phyloP scores from a whole-genome alignment of 2,329 filamentous ascomycete species.

The Colletotrichum godetiae region DNA sequence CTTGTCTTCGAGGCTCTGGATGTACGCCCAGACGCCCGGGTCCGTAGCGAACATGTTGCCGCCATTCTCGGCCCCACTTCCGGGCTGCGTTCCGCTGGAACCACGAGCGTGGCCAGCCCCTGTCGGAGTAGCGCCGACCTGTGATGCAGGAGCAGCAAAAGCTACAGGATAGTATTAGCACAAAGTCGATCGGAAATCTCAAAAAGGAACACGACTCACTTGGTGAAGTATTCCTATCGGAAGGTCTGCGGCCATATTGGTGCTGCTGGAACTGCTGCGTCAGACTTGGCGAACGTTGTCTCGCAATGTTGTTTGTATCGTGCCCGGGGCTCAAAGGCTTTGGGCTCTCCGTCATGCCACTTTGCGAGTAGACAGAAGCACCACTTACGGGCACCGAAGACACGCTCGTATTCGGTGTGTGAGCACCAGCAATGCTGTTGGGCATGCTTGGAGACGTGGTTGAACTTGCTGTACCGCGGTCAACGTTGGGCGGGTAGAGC shows the following conservation, averaged over 20 bases:
- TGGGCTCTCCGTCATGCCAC: slow-evolving; percentile 85
- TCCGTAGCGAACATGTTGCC: slow-evolving; percentile 75
- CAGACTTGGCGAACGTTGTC: slow-evolving; percentile 74
- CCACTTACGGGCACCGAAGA: slow-evolving; percentile 59
- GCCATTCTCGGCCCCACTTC: slow-evolving; percentile 68
- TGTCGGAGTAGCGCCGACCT: slow-evolving; percentile 37
- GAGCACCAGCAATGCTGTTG: slow-evolving; percentile 53
- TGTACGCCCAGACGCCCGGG: slow-evolving; percentile 77
- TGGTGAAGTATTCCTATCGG: slow-evolving; percentile 65
- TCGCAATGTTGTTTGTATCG: slow-evolving; percentile 60
- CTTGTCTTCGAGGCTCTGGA: slow-evolving; percentile 75
- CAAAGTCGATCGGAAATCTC: not conserved
- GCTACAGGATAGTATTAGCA: slow-evolving; percentile 13
- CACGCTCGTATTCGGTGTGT: slow-evolving; percentile 62
- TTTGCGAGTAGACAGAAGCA: slow-evolving; percentile 75
- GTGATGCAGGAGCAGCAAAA: slow-evolving; percentile 37
- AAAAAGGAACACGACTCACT: slow-evolving; percentile 11
- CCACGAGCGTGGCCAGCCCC: slow-evolving; percentile 45
- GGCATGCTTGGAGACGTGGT: slow-evolving; percentile 64
- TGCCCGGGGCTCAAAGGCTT: slow-evolving; percentile 83
- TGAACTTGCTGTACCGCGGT: slow-evolving; percentile 66
- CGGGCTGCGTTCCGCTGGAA: slow-evolving; percentile 64
- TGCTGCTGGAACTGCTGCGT: slow-evolving; percentile 74
- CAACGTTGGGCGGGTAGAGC: slow-evolving; percentile 72
- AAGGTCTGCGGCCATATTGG: slow-evolving; percentile 67